phyloP scores from a whole-genome alignment of 2,329 filamentous ascomycete genomes.

The Diplocarpon mali region DNA sequence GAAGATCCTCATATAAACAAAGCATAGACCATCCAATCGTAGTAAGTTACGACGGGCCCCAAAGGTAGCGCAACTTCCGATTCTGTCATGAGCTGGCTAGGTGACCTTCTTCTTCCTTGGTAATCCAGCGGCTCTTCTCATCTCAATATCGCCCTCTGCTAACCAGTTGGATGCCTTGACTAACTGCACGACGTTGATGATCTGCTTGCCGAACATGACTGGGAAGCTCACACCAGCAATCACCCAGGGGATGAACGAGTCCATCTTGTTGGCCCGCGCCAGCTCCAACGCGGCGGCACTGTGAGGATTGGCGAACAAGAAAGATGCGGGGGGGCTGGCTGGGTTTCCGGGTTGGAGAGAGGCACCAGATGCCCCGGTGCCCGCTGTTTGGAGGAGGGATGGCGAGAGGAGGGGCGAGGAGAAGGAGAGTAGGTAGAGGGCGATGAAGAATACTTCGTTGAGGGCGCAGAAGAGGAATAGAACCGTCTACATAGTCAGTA shows the following conservation, averaged over 20 bases:
- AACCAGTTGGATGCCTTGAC: slow-evolving; percentile 88
- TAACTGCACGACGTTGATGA: slow-evolving; percentile 88
- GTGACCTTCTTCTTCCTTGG: slow-evolving; percentile 34
- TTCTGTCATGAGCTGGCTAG: slow-evolving; percentile 4
- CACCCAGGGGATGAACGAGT: slow-evolving; percentile 66
- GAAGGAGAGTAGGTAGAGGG: slow-evolving; percentile 94
- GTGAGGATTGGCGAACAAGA: slow-evolving; percentile 80
- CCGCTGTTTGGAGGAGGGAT: slow-evolving; percentile 55
- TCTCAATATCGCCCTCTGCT: slow-evolving; percentile 75
- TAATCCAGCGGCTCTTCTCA: slow-evolving; percentile 45
- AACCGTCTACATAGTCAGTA: slow-evolving; percentile 51
- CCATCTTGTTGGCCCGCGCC: slow-evolving; percentile 88
- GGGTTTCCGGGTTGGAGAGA: slow-evolving; percentile 55
- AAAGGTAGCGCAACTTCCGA: no score
- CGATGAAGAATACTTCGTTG: slow-evolving; percentile 97
- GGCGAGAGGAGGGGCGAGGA: slow-evolving; percentile 82
- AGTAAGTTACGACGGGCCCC: background rate
- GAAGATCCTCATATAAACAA: background rate
- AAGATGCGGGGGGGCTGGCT: slow-evolving; percentile 55
- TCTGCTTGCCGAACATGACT: slow-evolving; percentile 84
- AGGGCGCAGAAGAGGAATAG: slow-evolving; percentile 82
- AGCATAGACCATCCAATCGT: background rate
- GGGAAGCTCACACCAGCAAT: slow-evolving; percentile 71
- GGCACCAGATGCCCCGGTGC: slow-evolving; percentile 33
- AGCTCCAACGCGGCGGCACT: slow-evolving; percentile 87